A percentile compares a stretch with the other conserved stretches of the same genome.
Evolutionary conservation across 495 filamentous ascomycete genomes (phyloP).

Genomic region (Tuber indicum): DNA sequence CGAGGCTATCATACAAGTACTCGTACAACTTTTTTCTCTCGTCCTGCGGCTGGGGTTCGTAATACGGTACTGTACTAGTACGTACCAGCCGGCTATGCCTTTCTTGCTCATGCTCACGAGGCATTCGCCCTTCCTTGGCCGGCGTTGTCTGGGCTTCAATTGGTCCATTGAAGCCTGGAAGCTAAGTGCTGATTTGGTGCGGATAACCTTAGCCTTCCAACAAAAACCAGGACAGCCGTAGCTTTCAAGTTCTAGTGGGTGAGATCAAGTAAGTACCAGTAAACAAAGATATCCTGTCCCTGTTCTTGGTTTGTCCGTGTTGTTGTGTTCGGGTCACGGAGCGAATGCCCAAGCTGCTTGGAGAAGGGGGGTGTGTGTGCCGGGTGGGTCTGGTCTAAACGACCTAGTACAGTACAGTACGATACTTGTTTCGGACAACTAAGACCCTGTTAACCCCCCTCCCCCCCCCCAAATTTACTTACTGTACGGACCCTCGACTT

Average conservation of each 20-base stretch:
- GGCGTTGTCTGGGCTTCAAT: background rate
- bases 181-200: background rate
- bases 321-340: background rate
- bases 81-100: background rate
- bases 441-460: background rate
- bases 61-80: background rate
- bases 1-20: background rate
- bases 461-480: background rate
- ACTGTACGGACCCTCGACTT: too few species aligned
- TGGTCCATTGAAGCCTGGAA: background rate
- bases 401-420: background rate
- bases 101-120: background rate
- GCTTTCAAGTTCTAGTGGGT: background rate
- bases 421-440: background rate
- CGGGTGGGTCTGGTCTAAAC: background rate
- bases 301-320: background rate
- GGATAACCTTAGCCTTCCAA: conserved; percentile 2
- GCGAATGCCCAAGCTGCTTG: background rate
- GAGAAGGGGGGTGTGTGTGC: background rate
- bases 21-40: background rate
- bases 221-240: background rate
- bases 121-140: background rate
- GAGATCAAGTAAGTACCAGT: background rate
- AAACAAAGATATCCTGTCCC: background rate
- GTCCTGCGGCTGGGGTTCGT: background rate